phyloP scores from a whole-genome alignment of 352 stramenopile species.

The Pythium inflatum region DNA sequence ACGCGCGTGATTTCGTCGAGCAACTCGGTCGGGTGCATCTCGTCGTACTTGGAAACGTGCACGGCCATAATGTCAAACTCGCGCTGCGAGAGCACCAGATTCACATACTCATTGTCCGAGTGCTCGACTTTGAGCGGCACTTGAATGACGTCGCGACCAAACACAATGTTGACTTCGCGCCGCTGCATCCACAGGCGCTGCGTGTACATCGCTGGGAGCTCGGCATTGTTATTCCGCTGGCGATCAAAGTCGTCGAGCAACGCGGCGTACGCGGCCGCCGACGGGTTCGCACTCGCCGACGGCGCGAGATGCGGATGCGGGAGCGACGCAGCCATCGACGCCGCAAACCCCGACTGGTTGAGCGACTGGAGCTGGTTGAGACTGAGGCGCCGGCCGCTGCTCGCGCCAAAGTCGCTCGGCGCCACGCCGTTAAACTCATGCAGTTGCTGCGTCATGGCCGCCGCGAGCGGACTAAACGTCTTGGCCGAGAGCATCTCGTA shows the following conservation, averaged over 20 bases:
- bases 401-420: not conserved
- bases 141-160: constrained; percentile 75
- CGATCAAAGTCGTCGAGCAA: constrained; percentile 26
- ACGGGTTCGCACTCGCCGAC: not conserved
- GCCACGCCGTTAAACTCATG: constrained; percentile 15
- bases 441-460: constrained; percentile 31
- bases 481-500: constrained; percentile 13
- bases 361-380: constrained; percentile 23
- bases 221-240: not conserved
- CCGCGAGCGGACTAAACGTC: constrained; percentile 20
- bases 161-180: constrained; percentile 50
- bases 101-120: constrained; percentile 59
- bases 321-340: constrained; percentile 4
- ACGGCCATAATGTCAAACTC: constrained; percentile 82
- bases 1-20: constrained; percentile 62
- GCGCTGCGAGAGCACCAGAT: constrained; percentile 73
- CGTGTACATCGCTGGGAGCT: constrained; percentile 22
- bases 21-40: constrained; percentile 55
- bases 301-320: constrained; percentile 27
- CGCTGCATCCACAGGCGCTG: constrained; percentile 29
- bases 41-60: constrained; percentile 71
- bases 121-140: constrained; percentile 60
- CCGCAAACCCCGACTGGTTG: not conserved
- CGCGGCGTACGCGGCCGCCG: constrained; percentile 11
- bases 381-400: constrained; percentile 4